Evolutionary conservation across 108 stramenopile genomes (phyloP).

Genomic region (Fistulifera solaris): DNA sequence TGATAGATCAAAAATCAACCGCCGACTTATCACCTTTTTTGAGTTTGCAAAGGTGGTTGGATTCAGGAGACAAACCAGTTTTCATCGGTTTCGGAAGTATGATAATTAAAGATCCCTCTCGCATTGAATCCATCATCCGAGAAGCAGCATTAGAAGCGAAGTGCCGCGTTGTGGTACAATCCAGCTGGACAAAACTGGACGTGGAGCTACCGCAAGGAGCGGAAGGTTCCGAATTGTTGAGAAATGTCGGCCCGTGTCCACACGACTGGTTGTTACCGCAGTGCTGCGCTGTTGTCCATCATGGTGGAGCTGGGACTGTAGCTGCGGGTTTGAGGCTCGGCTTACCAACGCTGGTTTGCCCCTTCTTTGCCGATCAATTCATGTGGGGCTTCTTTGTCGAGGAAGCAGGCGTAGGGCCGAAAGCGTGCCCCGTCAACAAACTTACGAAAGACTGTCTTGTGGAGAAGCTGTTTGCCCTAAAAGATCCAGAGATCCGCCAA

Average conservation of each 20-base stretch:
- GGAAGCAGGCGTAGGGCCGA: conserved; percentile 53
- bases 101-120: conserved; percentile 50
- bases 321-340: conserved; percentile 62
- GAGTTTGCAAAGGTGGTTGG: conserved; percentile 34
- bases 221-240: conserved; percentile 18
- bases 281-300: conserved; percentile 68
- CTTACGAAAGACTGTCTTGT: conserved; percentile 37
- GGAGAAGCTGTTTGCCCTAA: conserved; percentile 34
- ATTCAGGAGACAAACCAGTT: conserved; percentile 35
- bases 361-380: conserved; percentile 75
- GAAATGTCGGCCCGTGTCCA: conserved; percentile 54
- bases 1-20: conserved; percentile 11
- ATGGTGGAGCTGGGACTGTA: conserved; percentile 83
- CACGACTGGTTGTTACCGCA: conserved; percentile 73
- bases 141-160: conserved; percentile 31
- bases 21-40: conserved; percentile 22
- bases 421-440: conserved; percentile 40
- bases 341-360: conserved; percentile 65
- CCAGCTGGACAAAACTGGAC: conserved; percentile 62
- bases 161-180: conserved; percentile 51
- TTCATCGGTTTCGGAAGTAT: conserved; percentile 71
- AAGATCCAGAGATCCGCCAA: conserved; percentile 19
- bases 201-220: conserved; percentile 12
- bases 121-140: conserved; percentile 37
- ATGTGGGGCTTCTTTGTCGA: conserved; percentile 69